Percentiles rank a stretch among this genome's conserved stretches.
These are phyloP conservation scores for Sclerotinia minor DNA, from an alignment of 2,329 filamentous ascomycete genomes.

Conservation along the genomic window DNA sequence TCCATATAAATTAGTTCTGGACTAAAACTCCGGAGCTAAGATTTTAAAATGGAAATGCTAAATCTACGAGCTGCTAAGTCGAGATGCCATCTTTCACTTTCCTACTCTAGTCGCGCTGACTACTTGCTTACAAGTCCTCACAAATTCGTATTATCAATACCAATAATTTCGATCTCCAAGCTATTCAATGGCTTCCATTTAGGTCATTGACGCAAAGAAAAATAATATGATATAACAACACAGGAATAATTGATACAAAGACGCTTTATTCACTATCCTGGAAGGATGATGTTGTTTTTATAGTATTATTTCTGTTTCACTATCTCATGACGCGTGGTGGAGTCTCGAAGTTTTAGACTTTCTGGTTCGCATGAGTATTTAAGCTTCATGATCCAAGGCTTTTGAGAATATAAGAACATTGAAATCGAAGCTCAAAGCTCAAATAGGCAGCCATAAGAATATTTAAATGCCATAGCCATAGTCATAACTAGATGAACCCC, in stretches of 20 bases:
- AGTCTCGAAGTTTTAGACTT: neutral
- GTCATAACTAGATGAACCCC: neutral
- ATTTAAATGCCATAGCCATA: neutral
- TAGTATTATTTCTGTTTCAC: too few species aligned
- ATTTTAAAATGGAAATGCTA: neutral
- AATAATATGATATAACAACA: neutral
- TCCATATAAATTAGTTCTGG: neutral
- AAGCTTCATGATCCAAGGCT: neutral
- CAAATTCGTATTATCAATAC: neutral
- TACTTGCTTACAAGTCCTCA: constrained; percentile 12
- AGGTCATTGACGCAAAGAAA: neutral
- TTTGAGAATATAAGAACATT: neutral
- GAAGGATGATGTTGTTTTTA: too few species aligned
- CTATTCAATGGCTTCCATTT: neutral
- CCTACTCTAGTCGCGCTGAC: neutral
- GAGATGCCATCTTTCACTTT: neutral
- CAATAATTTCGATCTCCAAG: neutral
- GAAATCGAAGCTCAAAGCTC: neutral
- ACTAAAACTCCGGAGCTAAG: neutral
- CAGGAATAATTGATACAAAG: neutral
- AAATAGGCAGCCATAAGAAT: neutral
- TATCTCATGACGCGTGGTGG: neutral
- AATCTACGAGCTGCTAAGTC: constrained; percentile 14
- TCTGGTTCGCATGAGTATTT: too few species aligned
- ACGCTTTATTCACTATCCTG: too few species aligned